Evolutionary conservation across 2,329 filamentous ascomycete species (phyloP).

Genomic region (Cladophialophora bantiana): DNA sequence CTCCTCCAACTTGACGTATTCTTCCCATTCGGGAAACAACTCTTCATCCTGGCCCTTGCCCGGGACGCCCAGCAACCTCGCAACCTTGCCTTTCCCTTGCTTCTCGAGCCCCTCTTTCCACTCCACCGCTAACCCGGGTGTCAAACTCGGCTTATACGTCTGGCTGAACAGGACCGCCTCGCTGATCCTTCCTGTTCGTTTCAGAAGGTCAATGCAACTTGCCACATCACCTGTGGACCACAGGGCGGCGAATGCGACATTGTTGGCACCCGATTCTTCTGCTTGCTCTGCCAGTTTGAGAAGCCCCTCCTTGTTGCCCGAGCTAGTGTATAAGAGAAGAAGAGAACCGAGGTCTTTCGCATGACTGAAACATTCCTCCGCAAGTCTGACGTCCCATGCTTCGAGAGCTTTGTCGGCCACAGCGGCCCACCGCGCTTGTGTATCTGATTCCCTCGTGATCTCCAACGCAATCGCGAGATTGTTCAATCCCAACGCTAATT

Average conservation of each 20-base stretch:
- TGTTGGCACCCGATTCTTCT: slow-evolving; percentile 78
- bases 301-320: slow-evolving; percentile 78
- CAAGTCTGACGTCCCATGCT: slow-evolving; percentile 85
- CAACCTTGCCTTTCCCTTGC: slow-evolving; percentile 82
- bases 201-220: slow-evolving; percentile 79
- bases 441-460: slow-evolving; percentile 81
- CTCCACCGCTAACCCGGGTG: slow-evolving; percentile 69
- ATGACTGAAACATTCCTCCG: slow-evolving; percentile 90
- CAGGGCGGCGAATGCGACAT: slow-evolving; percentile 87
- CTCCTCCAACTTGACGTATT: slow-evolving; percentile 81
- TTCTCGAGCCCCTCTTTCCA: slow-evolving; percentile 90
- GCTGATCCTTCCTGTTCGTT: slow-evolving; percentile 77
- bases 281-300: slow-evolving; percentile 76
- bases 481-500: slow-evolving; percentile 82
- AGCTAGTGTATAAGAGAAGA: slow-evolving; percentile 86
- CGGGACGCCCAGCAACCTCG: slow-evolving; percentile 81
- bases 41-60: slow-evolving; percentile 79
- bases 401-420: slow-evolving; percentile 89
- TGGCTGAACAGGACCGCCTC: slow-evolving; percentile 93
- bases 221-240: slow-evolving; percentile 87
- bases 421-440: slow-evolving; percentile 98
- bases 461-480: slow-evolving; percentile 85
- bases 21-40: slow-evolving; percentile 95
- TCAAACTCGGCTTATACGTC: slow-evolving; percentile 88
- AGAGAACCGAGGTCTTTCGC: slow-evolving; percentile 90